Conservation (phyloP, 331 rosid genomes). For the Rosa hybrid region DNA sequence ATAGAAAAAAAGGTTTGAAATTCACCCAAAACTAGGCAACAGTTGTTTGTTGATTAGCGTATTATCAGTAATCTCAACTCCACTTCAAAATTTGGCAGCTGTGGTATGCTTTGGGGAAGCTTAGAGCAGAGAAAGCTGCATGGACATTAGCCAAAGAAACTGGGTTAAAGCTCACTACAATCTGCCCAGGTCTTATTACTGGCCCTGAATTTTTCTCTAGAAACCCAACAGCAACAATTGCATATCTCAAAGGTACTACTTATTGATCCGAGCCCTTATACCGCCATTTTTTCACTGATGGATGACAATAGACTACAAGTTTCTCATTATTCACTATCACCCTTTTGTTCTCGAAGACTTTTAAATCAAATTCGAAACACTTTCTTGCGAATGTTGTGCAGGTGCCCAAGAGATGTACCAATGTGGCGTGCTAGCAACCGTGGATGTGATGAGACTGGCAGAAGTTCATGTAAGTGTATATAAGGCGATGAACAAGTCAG, state of each 20-base stretch:
- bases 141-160: slow-evolving; percentile 74
- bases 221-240: slow-evolving; percentile 78
- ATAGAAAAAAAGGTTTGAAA: slow-evolving; percentile 52
- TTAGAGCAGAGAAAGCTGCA: slow-evolving; percentile 79
- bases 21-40: neutral
- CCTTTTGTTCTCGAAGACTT: too few species aligned
- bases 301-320: neutral
- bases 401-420: slow-evolving; percentile 74
- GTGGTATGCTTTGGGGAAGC: slow-evolving; percentile 85
- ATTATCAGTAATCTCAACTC: neutral
- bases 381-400: slow-evolving; percentile 11
- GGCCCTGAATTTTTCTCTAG: slow-evolving; percentile 56
- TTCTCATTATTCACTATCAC: too few species aligned
- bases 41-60: neutral
- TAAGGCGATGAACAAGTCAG: slow-evolving; percentile 54
- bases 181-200: slow-evolving; percentile 73
- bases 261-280: neutral
- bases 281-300: too few species aligned
- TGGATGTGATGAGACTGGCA: slow-evolving; percentile 53
- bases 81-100: slow-evolving; percentile 43
- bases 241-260: slow-evolving; percentile 85
- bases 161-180: slow-evolving; percentile 61
- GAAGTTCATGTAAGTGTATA: slow-evolving; percentile 67
- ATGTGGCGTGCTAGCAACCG: slow-evolving; percentile 63
- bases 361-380: neutral